Conservation (phyloP, 2,329 filamentous ascomycete genomes). For the Colletotrichum sp. region DNA sequence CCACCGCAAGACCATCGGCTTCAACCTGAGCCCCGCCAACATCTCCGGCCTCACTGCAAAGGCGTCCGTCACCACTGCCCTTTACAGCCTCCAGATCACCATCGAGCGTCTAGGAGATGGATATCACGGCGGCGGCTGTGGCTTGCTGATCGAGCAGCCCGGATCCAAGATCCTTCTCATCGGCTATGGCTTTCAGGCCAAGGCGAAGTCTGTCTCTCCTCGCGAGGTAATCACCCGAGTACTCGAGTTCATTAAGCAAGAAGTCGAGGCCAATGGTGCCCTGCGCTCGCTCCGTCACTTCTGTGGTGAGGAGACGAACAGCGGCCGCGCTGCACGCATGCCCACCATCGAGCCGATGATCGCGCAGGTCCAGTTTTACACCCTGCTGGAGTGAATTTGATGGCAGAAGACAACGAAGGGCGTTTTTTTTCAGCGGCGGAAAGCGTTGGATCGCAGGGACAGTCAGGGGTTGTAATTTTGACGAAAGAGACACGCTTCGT, state of each 20-base stretch:
- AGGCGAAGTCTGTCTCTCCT: background rate
- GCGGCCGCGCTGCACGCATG: background rate
- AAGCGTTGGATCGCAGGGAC: background rate
- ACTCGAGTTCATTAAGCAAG: background rate
- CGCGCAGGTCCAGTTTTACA: background rate
- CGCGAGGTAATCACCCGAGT: background rate
- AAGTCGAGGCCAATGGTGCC: background rate
- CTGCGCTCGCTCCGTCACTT: background rate
- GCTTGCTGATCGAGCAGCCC: background rate
- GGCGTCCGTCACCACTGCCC: background rate
- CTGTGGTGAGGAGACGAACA: background rate
- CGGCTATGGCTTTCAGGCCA: background rate
- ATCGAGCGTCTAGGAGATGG: background rate
- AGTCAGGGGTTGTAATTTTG: fast-evolving
- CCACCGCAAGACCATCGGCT: background rate
- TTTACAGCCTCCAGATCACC: background rate
- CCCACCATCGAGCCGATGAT: background rate
- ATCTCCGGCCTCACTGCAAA: background rate
- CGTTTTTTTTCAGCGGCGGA: fast-evolving
- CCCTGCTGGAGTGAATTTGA: fast-evolving
- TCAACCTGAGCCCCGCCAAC: background rate
- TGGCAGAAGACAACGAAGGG: fast-evolving
- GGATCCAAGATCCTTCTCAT: background rate
- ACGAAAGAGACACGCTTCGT: background rate
- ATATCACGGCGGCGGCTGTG: background rate